Evolutionary conservation across 306 rosid genomes (phyloP).

Genomic region (Prunus padus): DNA sequence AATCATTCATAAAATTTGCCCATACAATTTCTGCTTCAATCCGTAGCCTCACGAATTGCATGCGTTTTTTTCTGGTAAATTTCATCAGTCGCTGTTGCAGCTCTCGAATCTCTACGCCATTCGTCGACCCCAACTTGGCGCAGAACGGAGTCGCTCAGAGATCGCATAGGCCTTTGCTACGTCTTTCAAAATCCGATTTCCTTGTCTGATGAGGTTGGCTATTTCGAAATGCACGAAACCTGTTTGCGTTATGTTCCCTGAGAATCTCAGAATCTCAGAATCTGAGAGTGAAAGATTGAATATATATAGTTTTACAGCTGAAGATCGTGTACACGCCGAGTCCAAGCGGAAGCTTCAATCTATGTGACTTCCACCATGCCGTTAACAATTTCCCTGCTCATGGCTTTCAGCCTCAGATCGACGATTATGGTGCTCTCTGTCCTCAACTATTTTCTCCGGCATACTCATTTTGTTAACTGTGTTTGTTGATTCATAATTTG

Average conservation of each 20-base stretch:
- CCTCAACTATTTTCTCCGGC: not conserved
- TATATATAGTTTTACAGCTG: constrained; percentile 38
- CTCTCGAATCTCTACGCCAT: constrained; percentile 65
- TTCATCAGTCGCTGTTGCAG: constrained; percentile 64
- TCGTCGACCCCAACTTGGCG: constrained; percentile 26
- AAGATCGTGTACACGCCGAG: constrained; percentile 45
- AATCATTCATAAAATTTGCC: not conserved
- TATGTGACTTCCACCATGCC: constrained; percentile 68
- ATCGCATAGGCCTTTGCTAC: constrained; percentile 69
- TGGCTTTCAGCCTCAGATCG: constrained; percentile 45
- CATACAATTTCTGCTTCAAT: not conserved
- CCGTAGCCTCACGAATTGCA: constrained; percentile 19
- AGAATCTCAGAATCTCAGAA: too few species aligned
- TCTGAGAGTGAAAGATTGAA: not conserved
- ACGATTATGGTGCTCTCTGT: constrained; percentile 33
- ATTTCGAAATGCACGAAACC: not conserved
- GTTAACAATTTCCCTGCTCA: constrained; percentile 55
- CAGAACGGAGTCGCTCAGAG: constrained; percentile 33
- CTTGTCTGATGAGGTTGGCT: constrained; percentile 41
- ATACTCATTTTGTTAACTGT: not conserved
- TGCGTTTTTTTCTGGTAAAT: constrained; percentile 4
- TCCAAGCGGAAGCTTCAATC: constrained; percentile 53
- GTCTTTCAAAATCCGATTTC: constrained; percentile 40
- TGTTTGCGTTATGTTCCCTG: not conserved
- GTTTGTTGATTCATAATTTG: constrained; percentile 1